Evolutionary conservation across 768 basidiomycete genomes (phyloP), one percentile per base, ranked within the genome.

Genomic region (Suillus plorans): DNA sequence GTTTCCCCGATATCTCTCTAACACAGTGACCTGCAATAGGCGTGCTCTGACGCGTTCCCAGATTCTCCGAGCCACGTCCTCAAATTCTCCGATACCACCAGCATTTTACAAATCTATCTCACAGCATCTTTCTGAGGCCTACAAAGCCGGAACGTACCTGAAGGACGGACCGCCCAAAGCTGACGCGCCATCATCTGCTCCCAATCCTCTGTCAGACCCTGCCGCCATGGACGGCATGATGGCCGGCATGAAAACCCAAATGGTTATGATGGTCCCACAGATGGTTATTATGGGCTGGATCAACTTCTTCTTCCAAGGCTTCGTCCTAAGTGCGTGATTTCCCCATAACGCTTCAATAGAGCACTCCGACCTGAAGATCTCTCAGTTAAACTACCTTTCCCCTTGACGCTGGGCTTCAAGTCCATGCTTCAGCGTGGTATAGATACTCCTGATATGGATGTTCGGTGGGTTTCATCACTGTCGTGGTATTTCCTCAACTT

Each of bases 231-330:
- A 98, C 69, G 93, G 92, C 45, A 96, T 98, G 94, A 97, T 98
- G 95, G 86, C 94, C 13, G 94, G 94, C 42, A 92, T 99, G 90
- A 98, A 98, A 83, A 98, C 97, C 22, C 97, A 99, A 78, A 94
- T 94, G 85, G 95, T 98, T 58, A 96, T 97, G 92, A 98, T 99
- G 92, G 91, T 97, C 16, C 94, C 92, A 20, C 92, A 99, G 78
- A 98, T 98, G 91, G 84, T 97, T 66, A 94, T 99, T 69, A 99
- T 99, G 97, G 96, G 95, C 60, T 99, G 97, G 93, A 98, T 99
- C 79, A 98, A 95, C 77, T 95, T 96, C 77, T 99, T 99, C 87
- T 99, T 99, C 81, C 92, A 97, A 72, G 97, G 97, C 36, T 98
- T 99, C 75, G 92, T 99, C 64, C 84, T 98, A 64, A 98, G 97